Percentiles rank a stretch among this genome's conserved stretches.
Conservation (phyloP, 192 early-diverging fungal species). For the Haplosporangium gracile region DNA sequence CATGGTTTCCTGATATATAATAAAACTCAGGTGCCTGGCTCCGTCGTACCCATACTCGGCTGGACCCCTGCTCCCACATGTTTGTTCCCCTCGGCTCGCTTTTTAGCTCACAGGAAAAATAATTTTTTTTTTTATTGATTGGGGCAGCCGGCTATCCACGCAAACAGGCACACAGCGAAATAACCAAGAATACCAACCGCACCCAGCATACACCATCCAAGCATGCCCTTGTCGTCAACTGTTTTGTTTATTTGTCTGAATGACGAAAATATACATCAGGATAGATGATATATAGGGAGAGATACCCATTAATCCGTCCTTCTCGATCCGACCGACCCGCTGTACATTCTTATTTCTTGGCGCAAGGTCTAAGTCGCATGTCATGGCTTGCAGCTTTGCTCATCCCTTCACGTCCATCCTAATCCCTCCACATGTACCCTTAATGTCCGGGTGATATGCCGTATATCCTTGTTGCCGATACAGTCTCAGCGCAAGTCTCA, state of each 20-base stretch:
- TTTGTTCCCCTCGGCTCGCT: neutral
- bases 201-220: neutral
- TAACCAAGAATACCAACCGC: neutral
- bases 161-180: neutral
- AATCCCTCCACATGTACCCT: too few species aligned
- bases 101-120: neutral
- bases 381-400: neutral
- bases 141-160: neutral
- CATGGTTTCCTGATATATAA: neutral
- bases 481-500: too few species aligned
- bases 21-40: neutral
- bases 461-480: too few species aligned
- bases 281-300: too few species aligned
- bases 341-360: neutral
- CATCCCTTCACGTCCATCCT: too few species aligned
- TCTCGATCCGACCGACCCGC: neutral
- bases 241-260: too few species aligned
- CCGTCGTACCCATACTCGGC: neutral
- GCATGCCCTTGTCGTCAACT: too few species aligned
- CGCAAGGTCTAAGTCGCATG: neutral
- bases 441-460: too few species aligned
- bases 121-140: neutral
- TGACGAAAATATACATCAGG: too few species aligned
- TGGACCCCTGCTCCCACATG: neutral
- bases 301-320: neutral